Evolutionary conservation across 73 alveolate species (phyloP).

Genomic region (Symbiodinium pilosum): DNA sequence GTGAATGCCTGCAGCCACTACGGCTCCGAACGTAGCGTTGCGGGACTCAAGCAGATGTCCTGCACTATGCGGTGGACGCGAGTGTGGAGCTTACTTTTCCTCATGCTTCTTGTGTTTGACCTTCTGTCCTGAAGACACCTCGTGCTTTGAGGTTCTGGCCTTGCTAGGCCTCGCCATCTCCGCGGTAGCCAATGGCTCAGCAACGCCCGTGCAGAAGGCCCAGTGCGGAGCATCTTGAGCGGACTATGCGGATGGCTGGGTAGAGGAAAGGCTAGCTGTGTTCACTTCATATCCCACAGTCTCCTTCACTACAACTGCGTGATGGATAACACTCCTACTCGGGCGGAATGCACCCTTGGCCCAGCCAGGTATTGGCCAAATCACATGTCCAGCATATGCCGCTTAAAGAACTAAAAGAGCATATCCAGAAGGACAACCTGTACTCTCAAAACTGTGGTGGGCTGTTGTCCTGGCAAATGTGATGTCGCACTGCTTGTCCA

Average conservation of each 20-base stretch:
- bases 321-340: too few relatives aligned
- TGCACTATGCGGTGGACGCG: not conserved
- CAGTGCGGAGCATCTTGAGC: not conserved
- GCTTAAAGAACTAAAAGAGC: too few relatives aligned
- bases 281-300: too few relatives aligned
- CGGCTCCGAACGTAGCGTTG: conserved; percentile 19
- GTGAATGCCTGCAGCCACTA: not conserved
- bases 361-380: too few relatives aligned
- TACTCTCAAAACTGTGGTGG: too few relatives aligned
- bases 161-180: not conserved
- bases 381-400: too few relatives aligned
- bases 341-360: too few relatives aligned
- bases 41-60: not conserved
- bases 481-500: not conserved
- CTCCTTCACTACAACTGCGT: too few relatives aligned
- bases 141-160: not conserved
- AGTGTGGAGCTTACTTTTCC: not conserved
- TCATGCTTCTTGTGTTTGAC: not conserved
- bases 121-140: not conserved
- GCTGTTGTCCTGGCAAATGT: too few relatives aligned
- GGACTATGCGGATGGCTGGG: too few relatives aligned
- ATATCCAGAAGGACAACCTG: too few relatives aligned
- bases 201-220: not conserved
- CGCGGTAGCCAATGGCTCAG: not conserved
- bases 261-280: too few relatives aligned